phyloP scores from a whole-genome alignment of 441 rosid species.

The Erodium chrysanthum region DNA sequence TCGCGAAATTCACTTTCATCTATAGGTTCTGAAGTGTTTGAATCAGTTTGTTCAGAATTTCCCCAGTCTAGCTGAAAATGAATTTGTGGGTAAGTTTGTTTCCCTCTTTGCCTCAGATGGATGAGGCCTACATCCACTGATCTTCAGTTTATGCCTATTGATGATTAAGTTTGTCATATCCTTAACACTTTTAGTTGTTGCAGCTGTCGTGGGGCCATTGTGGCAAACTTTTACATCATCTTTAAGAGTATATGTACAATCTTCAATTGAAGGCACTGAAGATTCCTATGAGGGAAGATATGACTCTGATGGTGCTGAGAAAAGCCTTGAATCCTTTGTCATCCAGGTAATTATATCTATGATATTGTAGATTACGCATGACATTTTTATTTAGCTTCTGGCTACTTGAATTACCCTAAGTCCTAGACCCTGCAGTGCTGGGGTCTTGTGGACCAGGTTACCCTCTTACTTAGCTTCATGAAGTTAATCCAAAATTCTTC shows the following conservation, averaged over 20 bases:
- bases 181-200: conserved; percentile 21
- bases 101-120: not conserved
- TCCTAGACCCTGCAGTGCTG: too few relatives aligned
- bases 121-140: not conserved
- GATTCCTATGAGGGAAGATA: conserved; percentile 73
- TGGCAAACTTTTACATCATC: conserved; percentile 87
- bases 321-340: conserved; percentile 82
- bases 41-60: conserved; percentile 87
- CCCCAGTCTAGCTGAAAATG: conserved; percentile 53
- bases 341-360: conserved; percentile 51
- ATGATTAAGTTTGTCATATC: conserved; percentile 11
- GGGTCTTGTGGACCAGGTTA: not conserved
- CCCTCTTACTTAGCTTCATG: not conserved
- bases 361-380: not conserved
- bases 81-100: conserved; percentile 51
- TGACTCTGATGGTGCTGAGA: conserved; percentile 95
- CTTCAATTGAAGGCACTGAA: conserved; percentile 70
- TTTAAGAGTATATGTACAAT: conserved; percentile 53
- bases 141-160: conserved; percentile 5
- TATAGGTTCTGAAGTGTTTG: conserved; percentile 80
- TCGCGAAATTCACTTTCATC: conserved; percentile 12
- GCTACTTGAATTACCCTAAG: too few relatives aligned
- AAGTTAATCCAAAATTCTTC: not conserved
- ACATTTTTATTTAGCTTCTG: not conserved
- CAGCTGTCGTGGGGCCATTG: conserved; percentile 71